Evolutionary conservation across 805 yeast species (phyloP), one percentile per base, ranked within the genome.

Genomic region (Candida glaebosa): DNA sequence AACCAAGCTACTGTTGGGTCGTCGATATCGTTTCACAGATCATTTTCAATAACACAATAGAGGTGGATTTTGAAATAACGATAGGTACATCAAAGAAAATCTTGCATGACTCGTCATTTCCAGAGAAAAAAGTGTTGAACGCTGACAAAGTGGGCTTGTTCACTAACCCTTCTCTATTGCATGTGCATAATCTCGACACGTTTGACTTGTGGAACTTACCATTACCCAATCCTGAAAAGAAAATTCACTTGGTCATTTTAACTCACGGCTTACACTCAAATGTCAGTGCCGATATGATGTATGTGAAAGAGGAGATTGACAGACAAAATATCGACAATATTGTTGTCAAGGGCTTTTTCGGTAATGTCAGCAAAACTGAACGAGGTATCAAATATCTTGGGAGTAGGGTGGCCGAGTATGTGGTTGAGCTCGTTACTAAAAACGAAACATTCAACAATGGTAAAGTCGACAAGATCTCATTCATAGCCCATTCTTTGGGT

Each of bases 201-300:
- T 50, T 72, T 3, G 84, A 80, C 40, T 56, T 91, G 24, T 93
- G 98, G 97, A 76, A 79, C 57, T 56, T 72, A 30, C 93, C 95
- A 0, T 44, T 65, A 0, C 77, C 74, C 2, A 43, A 54, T 42
- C 42, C 64, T 8, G 65, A 72, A 0, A 60, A 63, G 43, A 93
- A 95, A 0, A 76, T 82, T 10, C 99, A 93, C 67, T 66, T 93
- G 42, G 93, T 91, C 2, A 71, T 93, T 3, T 51, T 90, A 9
- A 88, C 96, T 0, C 99, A 93, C 60, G 99, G 99, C 0, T 73
- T 93, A 18, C 95, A 88, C 54, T 87, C 97, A 1, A 93, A 90
- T 54, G 76, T 82, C 3, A 82, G 93, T 1, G 88, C 96, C 8
- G 99, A 93, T 60, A 79, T 93, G 95, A 71, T 87, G 15, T 90